Percentiles rank a stretch among this genome's conserved stretches.
Evolutionary conservation across 495 filamentous ascomycete species (phyloP).

Genomic region (Trichocladium uniseriatum): DNA sequence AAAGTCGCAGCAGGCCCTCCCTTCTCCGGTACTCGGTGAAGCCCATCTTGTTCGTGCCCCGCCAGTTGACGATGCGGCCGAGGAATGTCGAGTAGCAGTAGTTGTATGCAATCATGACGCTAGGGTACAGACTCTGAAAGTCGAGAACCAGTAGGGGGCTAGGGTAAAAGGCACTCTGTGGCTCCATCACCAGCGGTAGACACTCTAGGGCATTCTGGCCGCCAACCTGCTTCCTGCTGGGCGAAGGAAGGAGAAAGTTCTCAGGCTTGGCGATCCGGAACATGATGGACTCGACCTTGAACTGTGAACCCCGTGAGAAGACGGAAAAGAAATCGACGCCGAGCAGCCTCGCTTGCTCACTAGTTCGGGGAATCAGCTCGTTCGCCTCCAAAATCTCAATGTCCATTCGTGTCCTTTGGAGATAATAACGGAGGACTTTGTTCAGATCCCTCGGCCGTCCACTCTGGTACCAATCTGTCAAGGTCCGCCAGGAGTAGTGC

Average conservation of each 20-base stretch:
- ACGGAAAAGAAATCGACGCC: conserved; percentile 96
- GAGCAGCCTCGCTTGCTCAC: conserved; percentile 86
- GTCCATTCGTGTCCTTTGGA: conserved; percentile 68
- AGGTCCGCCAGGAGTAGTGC: conserved; percentile 66
- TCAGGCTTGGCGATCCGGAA: conserved; percentile 97
- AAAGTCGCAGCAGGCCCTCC: conserved; percentile 62
- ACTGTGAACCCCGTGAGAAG: conserved; percentile 87
- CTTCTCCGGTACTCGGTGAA: conserved; percentile 76
- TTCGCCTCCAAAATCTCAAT: conserved; percentile 87
- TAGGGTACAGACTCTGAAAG: conserved; percentile 94
- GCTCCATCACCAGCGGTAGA: conserved; percentile 94
- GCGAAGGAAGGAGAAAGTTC: conserved; percentile 83
- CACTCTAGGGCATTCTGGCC: conserved; percentile 93
- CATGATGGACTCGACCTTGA: conserved; percentile 98
- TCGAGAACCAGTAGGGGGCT: conserved; percentile 86
- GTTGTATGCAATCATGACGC: conserved; percentile 98
- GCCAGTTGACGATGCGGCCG: conserved; percentile 74
- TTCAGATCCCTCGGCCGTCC: conserved; percentile 55
- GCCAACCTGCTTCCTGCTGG: conserved; percentile 83
- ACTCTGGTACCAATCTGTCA: conserved; percentile 74
- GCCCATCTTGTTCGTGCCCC: conserved; percentile 89
- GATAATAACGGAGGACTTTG: conserved; percentile 71
- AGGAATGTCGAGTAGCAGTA: conserved; percentile 98
- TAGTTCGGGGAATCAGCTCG: conserved; percentile 79
- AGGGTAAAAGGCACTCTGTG: conserved; percentile 87